Percentiles rank a stretch among this genome's conserved stretches.
Conservation (phyloP, 371 early-diverging fungal species). For the Batkoa obscura region DNA sequence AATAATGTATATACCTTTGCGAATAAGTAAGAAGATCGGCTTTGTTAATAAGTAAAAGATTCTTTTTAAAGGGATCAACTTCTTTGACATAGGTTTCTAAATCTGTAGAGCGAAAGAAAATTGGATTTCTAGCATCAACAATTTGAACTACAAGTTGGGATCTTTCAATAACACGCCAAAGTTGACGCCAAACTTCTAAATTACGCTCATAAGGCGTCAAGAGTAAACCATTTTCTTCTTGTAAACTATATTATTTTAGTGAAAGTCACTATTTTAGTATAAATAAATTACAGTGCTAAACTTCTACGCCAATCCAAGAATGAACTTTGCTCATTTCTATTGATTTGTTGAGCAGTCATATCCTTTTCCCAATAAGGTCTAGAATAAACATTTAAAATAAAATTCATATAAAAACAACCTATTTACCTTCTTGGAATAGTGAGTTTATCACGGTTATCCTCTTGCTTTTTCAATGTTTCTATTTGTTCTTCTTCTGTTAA, state of each 20-base stretch:
- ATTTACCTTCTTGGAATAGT: slow-evolving; percentile 50
- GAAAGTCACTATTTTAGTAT: not conserved
- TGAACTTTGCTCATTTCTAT: slow-evolving; percentile 55
- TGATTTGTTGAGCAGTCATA: slow-evolving; percentile 67
- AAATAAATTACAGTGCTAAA: slow-evolving; percentile 37
- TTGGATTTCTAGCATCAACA: slow-evolving; percentile 97
- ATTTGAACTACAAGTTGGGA: slow-evolving; percentile 96
- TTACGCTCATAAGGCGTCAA: slow-evolving; percentile 98
- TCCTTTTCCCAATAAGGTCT: slow-evolving; percentile 76
- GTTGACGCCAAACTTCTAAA: slow-evolving; percentile 98
- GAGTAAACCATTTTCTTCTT: slow-evolving; percentile 76
- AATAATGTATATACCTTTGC: slow-evolving; percentile 25
- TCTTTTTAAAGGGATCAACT: slow-evolving; percentile 64
- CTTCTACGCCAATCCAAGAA: slow-evolving; percentile 88
- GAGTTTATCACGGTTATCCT: slow-evolving; percentile 42
- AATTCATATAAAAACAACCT: slow-evolving; percentile 2
- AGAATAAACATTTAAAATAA: not conserved
- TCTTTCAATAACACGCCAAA: slow-evolving; percentile 98
- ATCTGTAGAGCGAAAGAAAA: slow-evolving; percentile 87
- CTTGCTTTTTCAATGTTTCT: slow-evolving; percentile 49
- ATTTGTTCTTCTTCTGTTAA: slow-evolving; percentile 56
- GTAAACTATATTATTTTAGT: slow-evolving; percentile 22
- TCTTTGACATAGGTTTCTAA: slow-evolving; percentile 79
- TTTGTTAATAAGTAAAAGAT: slow-evolving; percentile 90
- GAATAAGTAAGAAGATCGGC: slow-evolving; percentile 80